These are phyloP conservation scores for Monosporozyma servazzii DNA, from an alignment of 805 yeast genomes.

Conservation along the genomic window DNA sequence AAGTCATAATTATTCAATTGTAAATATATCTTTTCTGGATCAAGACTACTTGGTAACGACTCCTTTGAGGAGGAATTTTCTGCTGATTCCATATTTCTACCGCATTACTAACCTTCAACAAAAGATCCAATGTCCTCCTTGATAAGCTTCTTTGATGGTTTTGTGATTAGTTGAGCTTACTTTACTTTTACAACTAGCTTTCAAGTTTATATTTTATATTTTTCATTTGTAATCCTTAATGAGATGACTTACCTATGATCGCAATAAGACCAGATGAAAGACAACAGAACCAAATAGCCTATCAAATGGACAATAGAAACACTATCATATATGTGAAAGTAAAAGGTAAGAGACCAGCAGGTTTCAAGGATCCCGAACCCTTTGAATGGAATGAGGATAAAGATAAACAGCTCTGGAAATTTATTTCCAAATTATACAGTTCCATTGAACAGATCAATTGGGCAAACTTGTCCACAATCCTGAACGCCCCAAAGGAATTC, in stretches of 20 bases:
- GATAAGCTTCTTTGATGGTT: background rate
- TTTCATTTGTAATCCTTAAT: background rate
- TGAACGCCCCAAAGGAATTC: constrained; percentile 30
- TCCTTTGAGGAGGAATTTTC: background rate
- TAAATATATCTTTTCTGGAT: constrained; percentile 28
- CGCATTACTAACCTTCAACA: background rate
- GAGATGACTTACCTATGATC: background rate
- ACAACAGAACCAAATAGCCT: background rate
- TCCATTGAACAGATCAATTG: constrained; percentile 23
- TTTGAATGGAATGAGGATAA: constrained; percentile 27
- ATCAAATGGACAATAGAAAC: constrained; percentile 22
- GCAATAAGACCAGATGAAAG: background rate
- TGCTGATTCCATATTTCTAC: background rate
- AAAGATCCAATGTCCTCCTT: background rate
- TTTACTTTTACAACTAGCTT: background rate
- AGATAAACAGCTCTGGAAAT: constrained; percentile 28
- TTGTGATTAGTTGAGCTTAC: background rate
- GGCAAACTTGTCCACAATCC: constrained; percentile 26
- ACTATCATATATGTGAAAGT: constrained; percentile 37
- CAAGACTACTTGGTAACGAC: constrained; percentile 1
- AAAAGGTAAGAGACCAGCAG: constrained; percentile 34
- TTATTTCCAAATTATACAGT: constrained; percentile 18
- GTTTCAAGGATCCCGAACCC: constrained; percentile 33
- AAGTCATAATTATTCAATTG: constrained; percentile 59
- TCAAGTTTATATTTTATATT: background rate